Evolutionary conservation across 139 green algal species (phyloP).

Genomic region (Volvox africanus): DNA sequence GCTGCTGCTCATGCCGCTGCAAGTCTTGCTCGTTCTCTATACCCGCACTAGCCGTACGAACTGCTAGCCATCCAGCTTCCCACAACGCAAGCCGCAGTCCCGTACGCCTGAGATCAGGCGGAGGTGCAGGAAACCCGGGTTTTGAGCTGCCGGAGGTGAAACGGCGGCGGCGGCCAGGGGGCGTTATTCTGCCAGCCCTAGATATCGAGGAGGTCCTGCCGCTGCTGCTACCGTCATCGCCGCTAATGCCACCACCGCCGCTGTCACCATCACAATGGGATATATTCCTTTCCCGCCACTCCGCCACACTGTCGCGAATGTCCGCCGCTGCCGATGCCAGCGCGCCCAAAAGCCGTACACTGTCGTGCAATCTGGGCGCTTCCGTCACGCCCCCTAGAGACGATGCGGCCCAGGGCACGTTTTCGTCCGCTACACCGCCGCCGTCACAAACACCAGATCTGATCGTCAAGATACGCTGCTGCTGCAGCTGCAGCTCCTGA

Average conservation of each 20-base stretch:
- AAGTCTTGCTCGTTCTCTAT: background rate
- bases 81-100: background rate
- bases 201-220: background rate
- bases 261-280: background rate
- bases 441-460: too few species aligned
- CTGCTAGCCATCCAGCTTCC: background rate
- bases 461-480: background rate
- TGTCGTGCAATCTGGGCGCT: background rate
- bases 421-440: too few species aligned
- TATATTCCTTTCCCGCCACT: background rate
- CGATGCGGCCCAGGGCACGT: too few species aligned
- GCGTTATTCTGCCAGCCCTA: background rate
- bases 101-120: background rate
- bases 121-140: background rate
- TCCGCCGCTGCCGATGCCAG: background rate
- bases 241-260: background rate
- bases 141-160: too few species aligned
- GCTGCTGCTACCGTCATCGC: background rate
- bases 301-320: background rate
- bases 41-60: background rate
- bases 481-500: background rate
- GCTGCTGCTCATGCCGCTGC: background rate
- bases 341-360: background rate
- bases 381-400: too few species aligned
- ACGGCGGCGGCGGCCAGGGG: too few species aligned